Conservation (phyloP, 1,284 basidiomycete species). For the Naganishia liquefaciens region DNA sequence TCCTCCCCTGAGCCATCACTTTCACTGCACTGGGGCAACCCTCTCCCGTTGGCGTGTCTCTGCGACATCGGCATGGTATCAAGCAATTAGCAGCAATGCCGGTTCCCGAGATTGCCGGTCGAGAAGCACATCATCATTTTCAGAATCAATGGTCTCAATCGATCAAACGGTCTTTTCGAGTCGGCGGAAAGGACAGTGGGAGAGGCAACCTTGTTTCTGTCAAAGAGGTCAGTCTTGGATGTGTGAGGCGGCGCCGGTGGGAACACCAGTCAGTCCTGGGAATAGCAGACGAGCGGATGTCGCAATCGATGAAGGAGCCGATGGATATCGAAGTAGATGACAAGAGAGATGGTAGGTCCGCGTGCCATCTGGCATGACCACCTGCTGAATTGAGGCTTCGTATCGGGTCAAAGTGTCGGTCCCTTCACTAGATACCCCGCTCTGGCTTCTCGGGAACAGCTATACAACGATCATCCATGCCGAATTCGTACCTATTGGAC, state of each 20-base stretch:
- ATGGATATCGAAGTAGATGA: too few relatives aligned
- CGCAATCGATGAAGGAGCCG: too few relatives aligned
- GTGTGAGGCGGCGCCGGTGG: too few relatives aligned
- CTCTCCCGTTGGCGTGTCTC: too few relatives aligned
- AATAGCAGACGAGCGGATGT: too few relatives aligned
- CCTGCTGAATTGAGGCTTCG: too few relatives aligned
- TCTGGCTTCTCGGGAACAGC: not conserved
- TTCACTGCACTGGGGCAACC: not conserved
- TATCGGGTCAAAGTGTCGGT: not conserved
- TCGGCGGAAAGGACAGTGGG: not conserved
- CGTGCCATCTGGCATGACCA: too few relatives aligned
- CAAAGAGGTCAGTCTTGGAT: not conserved
- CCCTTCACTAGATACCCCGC: not conserved
- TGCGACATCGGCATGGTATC: not conserved
- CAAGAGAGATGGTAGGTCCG: too few relatives aligned
- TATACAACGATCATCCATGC: slow-evolving; percentile 10
- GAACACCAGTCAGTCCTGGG: too few relatives aligned
- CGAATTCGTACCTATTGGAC: slow-evolving; percentile 2
- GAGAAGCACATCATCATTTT: not conserved
- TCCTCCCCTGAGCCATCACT: not conserved
- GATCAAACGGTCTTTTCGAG: not conserved
- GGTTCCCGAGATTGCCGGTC: not conserved
- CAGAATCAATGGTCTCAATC: not conserved
- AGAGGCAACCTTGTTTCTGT: not conserved
- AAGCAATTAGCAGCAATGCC: not conserved